Evolutionary conservation across 1,284 basidiomycete genomes (phyloP).

Genomic region (Hymenochaete sp.): DNA sequence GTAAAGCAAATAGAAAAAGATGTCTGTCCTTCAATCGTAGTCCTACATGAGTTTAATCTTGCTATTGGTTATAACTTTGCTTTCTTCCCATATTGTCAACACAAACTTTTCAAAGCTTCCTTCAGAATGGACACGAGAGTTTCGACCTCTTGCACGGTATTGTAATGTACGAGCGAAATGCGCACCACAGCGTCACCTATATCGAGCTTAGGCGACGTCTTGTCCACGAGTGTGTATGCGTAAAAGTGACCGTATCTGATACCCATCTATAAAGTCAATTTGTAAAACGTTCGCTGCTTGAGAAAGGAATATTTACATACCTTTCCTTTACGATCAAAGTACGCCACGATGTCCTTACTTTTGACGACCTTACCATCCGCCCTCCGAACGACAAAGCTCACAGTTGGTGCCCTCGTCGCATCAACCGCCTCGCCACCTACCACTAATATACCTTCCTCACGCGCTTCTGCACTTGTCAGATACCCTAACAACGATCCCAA

Average conservation of each 20-base stretch:
- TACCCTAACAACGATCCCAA: constrained; percentile 34
- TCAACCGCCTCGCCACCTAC: constrained; percentile 49
- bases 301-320: constrained; percentile 34
- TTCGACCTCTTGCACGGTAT: constrained; percentile 62
- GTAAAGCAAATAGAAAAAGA: too few relatives aligned
- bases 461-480: constrained; percentile 32
- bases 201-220: constrained; percentile 46
- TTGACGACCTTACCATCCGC: too few relatives aligned
- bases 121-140: constrained; percentile 47
- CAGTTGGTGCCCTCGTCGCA: constrained; percentile 52
- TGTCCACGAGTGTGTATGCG: constrained; percentile 55
- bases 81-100: neutral
- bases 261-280: constrained; percentile 44
- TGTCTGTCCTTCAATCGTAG: too few relatives aligned
- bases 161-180: constrained; percentile 76
- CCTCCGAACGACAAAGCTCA: constrained; percentile 59
- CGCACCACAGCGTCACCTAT: constrained; percentile 61
- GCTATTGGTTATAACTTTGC: neutral
- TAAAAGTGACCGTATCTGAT: constrained; percentile 77
- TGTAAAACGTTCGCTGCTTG: neutral
- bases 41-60: too few relatives aligned
- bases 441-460: constrained; percentile 51
- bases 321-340: constrained; percentile 49
- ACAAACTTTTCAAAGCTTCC: constrained; percentile 24
- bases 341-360: constrained; percentile 56